phyloP scores from a whole-genome alignment of 106 monocot genomes.

The Agapanthus africanus region DNA sequence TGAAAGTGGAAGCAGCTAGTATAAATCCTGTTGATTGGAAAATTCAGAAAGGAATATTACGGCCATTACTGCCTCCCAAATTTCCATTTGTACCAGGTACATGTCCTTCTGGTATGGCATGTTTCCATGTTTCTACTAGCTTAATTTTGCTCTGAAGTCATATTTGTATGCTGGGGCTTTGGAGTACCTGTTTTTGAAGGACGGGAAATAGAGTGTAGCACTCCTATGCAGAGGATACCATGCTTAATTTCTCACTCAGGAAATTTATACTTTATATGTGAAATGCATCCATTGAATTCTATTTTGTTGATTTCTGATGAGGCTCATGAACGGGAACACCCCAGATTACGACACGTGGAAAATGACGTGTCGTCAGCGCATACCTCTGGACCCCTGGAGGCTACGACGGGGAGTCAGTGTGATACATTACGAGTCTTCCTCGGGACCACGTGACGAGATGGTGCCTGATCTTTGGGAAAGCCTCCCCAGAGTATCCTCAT shows the following conservation, averaged over 20 bases:
- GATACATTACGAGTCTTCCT: too few relatives aligned
- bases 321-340: too few relatives aligned
- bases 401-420: too few relatives aligned
- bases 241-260: background rate
- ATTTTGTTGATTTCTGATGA: background rate
- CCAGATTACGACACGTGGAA: too few relatives aligned
- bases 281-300: background rate
- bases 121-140: background rate
- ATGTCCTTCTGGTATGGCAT: too few relatives aligned
- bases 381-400: too few relatives aligned
- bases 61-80: conserved; percentile 37
- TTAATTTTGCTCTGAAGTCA: background rate
- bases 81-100: conserved; percentile 52
- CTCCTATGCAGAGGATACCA: background rate
- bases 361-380: too few relatives aligned
- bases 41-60: conserved; percentile 27
- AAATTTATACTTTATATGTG: background rate
- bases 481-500: too few relatives aligned
- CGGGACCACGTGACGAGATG: too few relatives aligned
- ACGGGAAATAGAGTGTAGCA: background rate
- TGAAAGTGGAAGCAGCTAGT: conserved; percentile 45
- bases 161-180: background rate
- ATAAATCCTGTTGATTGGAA: conserved; percentile 53
- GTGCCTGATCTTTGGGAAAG: too few relatives aligned
- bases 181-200: background rate